A percentile compares a stretch with the other conserved stretches of the same genome.
phyloP scores from a whole-genome alignment of 495 filamentous ascomycete genomes.

The Haplographium delicatum region DNA sequence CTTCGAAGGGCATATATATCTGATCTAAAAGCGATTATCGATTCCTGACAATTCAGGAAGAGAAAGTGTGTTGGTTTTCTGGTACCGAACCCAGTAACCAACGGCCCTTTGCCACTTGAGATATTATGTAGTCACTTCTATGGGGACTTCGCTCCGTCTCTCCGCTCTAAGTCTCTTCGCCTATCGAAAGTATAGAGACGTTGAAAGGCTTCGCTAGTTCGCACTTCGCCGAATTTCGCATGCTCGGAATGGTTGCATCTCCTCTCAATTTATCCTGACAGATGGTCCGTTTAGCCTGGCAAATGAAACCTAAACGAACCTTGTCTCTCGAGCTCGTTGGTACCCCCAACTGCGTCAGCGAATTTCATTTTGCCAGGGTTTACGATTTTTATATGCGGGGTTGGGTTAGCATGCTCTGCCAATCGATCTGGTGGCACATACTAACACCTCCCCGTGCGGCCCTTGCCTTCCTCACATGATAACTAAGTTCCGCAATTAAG shows the following conservation, averaged over 20 bases:
- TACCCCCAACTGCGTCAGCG: neutral
- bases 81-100: too few species aligned
- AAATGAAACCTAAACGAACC: neutral
- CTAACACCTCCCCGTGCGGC: neutral
- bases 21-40: too few species aligned
- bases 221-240: neutral
- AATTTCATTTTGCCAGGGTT: too few species aligned
- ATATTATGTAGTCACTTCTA: too few species aligned
- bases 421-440: neutral
- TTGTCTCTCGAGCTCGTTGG: neutral
- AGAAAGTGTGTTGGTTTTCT: too few species aligned
- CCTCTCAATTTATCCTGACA: neutral
- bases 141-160: neutral
- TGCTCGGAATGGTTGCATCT: neutral
- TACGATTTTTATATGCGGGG: neutral
- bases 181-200: neutral
- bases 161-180: neutral
- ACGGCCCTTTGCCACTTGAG: too few species aligned
- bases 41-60: too few species aligned
- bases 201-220: neutral
- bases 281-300: neutral
- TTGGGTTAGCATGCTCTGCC: neutral
- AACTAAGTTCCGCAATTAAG: neutral
- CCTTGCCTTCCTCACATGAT: slow-evolving; percentile 1
- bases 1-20: too few species aligned